These are phyloP conservation scores for Thalia dealbata DNA, from an alignment of 176 grass and related monocot genomes.

Conservation along the genomic window DNA sequence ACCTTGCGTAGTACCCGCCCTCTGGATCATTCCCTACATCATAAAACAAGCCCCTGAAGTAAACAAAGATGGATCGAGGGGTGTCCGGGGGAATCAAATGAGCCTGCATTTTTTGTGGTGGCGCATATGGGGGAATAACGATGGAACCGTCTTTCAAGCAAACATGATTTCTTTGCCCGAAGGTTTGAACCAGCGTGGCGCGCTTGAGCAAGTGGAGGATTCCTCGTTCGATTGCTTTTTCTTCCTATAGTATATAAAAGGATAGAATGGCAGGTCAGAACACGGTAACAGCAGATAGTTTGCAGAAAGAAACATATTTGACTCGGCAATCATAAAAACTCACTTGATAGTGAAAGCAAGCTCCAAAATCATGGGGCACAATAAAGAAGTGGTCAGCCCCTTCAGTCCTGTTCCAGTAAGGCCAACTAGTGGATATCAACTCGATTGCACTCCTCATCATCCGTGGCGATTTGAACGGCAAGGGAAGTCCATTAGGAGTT, in stretches of 20 bases:
- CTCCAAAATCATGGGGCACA: slow-evolving; percentile 68
- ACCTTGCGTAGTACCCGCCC: slow-evolving; percentile 83
- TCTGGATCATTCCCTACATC: slow-evolving; percentile 83
- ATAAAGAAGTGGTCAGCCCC: slow-evolving; percentile 86
- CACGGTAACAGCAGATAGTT: neutral
- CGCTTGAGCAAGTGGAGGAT: slow-evolving; percentile 57
- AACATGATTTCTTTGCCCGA: slow-evolving; percentile 77
- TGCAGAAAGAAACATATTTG: neutral
- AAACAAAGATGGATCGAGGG: slow-evolving; percentile 73
- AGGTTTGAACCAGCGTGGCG: slow-evolving; percentile 72
- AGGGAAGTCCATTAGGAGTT: slow-evolving; percentile 70
- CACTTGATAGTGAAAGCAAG: slow-evolving; percentile 93
- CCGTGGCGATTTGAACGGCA: slow-evolving; percentile 79
- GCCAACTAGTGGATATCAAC: slow-evolving; percentile 62
- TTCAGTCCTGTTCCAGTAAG: slow-evolving; percentile 81
- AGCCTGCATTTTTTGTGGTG: slow-evolving; percentile 84
- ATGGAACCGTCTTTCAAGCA: slow-evolving; percentile 87
- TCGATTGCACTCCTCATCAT: slow-evolving; percentile 86
- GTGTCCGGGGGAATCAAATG: slow-evolving; percentile 60
- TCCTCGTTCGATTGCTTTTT: slow-evolving; percentile 68
- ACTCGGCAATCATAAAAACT: neutral
- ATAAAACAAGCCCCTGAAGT: slow-evolving; percentile 77
- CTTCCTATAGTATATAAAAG: slow-evolving; percentile 35
- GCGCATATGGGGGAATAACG: slow-evolving; percentile 78
- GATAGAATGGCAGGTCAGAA: neutral